phyloP scores from a whole-genome alignment of 495 filamentous ascomycete species.

The Chaetomium tenue region DNA sequence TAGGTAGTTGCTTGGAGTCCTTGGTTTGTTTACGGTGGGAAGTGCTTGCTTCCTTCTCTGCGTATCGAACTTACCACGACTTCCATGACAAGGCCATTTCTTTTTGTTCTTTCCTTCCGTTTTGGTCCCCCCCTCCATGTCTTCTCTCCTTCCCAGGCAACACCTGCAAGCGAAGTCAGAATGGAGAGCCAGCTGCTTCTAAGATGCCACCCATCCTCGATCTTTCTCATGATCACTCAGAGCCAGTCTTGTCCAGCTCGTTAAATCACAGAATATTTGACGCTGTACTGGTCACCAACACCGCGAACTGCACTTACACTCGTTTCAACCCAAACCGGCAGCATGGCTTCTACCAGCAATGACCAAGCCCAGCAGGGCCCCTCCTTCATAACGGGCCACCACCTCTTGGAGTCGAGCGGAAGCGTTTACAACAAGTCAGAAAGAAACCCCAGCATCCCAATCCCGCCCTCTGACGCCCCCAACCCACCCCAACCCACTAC shows the following conservation, averaged over 20 bases:
- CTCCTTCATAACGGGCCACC: conserved; percentile 16
- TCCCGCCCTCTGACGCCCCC: conserved; percentile 21
- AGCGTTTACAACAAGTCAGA: conserved; percentile 31
- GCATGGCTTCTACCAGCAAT: conserved; percentile 25
- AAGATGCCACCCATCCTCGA: not conserved
- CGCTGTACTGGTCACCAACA: not conserved
- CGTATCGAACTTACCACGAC: no score
- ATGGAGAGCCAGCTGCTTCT: not conserved
- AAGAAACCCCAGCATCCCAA: conserved; percentile 29
- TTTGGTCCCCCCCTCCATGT: not conserved
- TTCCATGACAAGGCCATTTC: not conserved
- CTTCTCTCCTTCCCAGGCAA: not conserved
- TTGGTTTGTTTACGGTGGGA: not conserved
- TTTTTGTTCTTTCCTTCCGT: no score
- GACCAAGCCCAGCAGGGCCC: conserved; percentile 23
- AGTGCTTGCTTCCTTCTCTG: not conserved
- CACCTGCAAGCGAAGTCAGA: not conserved
- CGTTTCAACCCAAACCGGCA: not conserved
- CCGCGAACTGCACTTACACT: not conserved
- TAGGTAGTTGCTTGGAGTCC: not conserved
- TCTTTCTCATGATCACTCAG: not conserved
- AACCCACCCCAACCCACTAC: not conserved
- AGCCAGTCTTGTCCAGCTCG: not conserved
- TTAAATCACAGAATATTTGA: not conserved
- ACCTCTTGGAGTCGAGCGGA: conserved; percentile 22